Percentiles rank a stretch among this genome's conserved stretches.
Conservation (phyloP, 495 filamentous ascomycete genomes). For the Trichocladium uniseriatum region DNA sequence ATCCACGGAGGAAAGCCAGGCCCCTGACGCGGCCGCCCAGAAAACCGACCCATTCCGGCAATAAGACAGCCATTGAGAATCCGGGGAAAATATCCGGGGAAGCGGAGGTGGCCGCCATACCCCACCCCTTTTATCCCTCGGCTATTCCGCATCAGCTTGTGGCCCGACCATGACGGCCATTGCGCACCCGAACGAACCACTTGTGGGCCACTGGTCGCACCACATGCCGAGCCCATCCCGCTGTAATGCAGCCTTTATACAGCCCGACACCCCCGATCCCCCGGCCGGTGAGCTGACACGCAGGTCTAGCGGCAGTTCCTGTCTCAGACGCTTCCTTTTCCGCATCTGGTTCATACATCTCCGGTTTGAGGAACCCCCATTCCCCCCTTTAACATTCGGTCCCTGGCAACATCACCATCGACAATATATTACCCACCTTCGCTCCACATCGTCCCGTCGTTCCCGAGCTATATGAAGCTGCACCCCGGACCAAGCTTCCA, state of each 20-base stretch:
- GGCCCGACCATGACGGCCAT: constrained; percentile 6
- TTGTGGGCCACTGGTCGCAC: constrained; percentile 6
- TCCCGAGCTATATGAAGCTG: neutral
- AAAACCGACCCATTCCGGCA: neutral
- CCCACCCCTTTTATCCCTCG: constrained; percentile 4
- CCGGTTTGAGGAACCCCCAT: neutral
- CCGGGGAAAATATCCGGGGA: constrained; percentile 12
- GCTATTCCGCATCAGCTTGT: constrained; percentile 9
- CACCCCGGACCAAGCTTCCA: neutral
- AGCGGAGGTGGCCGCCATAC: constrained; percentile 8
- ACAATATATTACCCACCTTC: too few relatives aligned
- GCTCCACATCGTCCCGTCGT: too few relatives aligned
- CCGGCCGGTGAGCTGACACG: neutral
- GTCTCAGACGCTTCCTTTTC: neutral
- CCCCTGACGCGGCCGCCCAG: too few relatives aligned
- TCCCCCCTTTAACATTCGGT: neutral
- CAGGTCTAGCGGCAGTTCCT: neutral
- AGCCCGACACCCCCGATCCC: neutral
- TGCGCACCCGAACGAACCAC: constrained; percentile 7
- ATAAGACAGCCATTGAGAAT: neutral
- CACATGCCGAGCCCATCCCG: constrained; percentile 12
- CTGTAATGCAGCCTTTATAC: neutral
- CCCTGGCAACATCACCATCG: neutral
- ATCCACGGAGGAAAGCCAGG: too few relatives aligned
- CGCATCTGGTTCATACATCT: neutral